Conservation (phyloP, 2,329 filamentous ascomycete genomes). For the Sphaerulina vaccinii region DNA sequence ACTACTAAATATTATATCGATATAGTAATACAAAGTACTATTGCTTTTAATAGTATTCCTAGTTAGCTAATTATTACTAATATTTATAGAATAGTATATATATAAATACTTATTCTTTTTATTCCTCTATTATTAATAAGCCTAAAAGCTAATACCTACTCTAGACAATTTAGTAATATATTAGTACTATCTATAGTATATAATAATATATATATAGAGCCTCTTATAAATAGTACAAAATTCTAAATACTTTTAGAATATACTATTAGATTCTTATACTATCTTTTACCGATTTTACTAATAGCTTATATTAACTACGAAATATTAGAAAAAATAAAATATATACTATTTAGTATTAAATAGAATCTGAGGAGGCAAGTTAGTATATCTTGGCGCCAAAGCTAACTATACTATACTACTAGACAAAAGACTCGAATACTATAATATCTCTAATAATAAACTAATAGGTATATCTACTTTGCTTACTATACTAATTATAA, state of each 20-base stretch:
- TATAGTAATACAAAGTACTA: conserved; percentile 79
- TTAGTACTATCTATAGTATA: conserved; percentile 83
- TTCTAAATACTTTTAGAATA: conserved; percentile 64
- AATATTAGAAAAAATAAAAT: conserved; percentile 62
- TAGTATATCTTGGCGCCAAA: background rate
- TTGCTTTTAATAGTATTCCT: conserved; percentile 74
- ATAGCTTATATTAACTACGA: conserved; percentile 70
- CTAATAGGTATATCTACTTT: background rate
- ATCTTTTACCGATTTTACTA: conserved; percentile 70
- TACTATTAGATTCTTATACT: conserved; percentile 73
- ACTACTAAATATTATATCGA: conserved; percentile 57
- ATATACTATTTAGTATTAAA: conserved; percentile 32
- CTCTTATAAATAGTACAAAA: conserved; percentile 56
- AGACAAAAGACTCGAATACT: background rate
- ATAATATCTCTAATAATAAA: background rate
- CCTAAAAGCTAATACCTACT: conserved; percentile 28
- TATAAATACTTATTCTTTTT: conserved; percentile 61
- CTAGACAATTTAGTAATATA: conserved; percentile 93
- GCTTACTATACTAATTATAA: background rate
- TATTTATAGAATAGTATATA: conserved; percentile 90
- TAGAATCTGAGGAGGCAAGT: background rate
- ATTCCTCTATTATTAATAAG: background rate
- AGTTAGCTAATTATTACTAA: conserved; percentile 78
- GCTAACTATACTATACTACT: background rate
- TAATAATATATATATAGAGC: conserved; percentile 55